These are phyloP conservation scores for Daldinia decipiens DNA, from an alignment of 495 filamentous ascomycete species.

Conservation along the genomic window DNA sequence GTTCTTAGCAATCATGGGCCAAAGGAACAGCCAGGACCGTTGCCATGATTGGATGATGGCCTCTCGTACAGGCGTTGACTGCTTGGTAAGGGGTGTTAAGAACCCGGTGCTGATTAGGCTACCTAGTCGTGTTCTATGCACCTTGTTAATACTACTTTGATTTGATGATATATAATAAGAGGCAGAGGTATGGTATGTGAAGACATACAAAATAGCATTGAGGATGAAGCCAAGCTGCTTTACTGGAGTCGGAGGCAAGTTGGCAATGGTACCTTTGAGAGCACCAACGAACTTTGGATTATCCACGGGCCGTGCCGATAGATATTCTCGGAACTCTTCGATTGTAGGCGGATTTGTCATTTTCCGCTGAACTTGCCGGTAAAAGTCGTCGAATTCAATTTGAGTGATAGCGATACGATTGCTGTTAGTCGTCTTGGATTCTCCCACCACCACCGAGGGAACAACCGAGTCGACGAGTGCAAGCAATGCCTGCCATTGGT, in stretches of 20 bases:
- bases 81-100: constrained; percentile 17
- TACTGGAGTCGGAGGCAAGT: background rate
- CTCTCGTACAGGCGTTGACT: constrained; percentile 63
- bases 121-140: constrained; percentile 14
- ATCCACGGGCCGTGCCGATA: constrained; percentile 10
- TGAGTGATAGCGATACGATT: constrained; percentile 7
- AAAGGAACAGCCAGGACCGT: constrained; percentile 61
- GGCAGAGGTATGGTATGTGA: background rate
- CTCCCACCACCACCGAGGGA: constrained; percentile 8
- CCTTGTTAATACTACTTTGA: background rate
- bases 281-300: constrained; percentile 7
- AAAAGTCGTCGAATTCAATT: constrained; percentile 3
- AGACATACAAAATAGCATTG: constrained; percentile 10
- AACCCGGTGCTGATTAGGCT: constrained; percentile 40
- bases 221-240: constrained; percentile 12
- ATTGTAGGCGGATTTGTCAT: background rate
- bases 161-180: background rate
- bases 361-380: background rate
- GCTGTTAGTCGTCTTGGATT: background rate
- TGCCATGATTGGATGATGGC: constrained; percentile 64
- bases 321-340: constrained; percentile 21
- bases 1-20: constrained; percentile 62
- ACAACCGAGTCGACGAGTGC: constrained; percentile 30
- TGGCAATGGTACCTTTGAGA: constrained; percentile 7
- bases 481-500: constrained; percentile 24